Evolutionary conservation across 805 yeast species (phyloP).

Genomic region (Spencermartinsiella europaea): DNA sequence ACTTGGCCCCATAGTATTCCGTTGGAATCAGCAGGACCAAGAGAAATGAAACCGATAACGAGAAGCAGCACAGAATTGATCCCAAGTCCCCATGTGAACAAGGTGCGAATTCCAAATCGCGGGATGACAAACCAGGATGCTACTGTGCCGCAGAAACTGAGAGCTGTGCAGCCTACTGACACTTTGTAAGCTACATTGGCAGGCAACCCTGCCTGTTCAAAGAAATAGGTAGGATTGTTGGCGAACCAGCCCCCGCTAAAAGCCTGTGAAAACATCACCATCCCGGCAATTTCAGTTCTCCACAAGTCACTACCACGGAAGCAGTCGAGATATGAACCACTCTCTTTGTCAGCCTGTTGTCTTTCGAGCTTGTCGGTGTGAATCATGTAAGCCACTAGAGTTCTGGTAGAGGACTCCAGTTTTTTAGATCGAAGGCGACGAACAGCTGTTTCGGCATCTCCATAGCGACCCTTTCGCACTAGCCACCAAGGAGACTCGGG

Average conservation of each 20-base stretch:
- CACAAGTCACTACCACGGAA: constrained; percentile 43
- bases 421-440: constrained; percentile 26
- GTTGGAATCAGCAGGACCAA: constrained; percentile 56
- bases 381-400: constrained; percentile 23
- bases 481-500: too few relatives aligned
- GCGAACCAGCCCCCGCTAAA: constrained; percentile 10
- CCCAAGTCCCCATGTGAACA: constrained; percentile 32
- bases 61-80: constrained; percentile 36
- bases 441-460: constrained; percentile 40
- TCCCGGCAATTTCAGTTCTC: constrained; percentile 46
- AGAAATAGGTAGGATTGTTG: constrained; percentile 17
- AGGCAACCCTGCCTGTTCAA: constrained; percentile 22
- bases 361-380: constrained; percentile 38
- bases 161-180: constrained; percentile 38
- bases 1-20: constrained; percentile 44
- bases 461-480: constrained; percentile 38
- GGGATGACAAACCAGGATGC: constrained; percentile 20
- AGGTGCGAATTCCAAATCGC: constrained; percentile 22
- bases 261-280: constrained; percentile 43
- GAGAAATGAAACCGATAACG: constrained; percentile 54
- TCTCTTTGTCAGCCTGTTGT: constrained; percentile 5
- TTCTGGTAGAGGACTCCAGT: neutral
- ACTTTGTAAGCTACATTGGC: constrained; percentile 38
- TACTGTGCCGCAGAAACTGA: constrained; percentile 42
- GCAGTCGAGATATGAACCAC: constrained; percentile 34